Conservation (phyloP, 768 basidiomycete species). For the Peribolospora baueri region DNA sequence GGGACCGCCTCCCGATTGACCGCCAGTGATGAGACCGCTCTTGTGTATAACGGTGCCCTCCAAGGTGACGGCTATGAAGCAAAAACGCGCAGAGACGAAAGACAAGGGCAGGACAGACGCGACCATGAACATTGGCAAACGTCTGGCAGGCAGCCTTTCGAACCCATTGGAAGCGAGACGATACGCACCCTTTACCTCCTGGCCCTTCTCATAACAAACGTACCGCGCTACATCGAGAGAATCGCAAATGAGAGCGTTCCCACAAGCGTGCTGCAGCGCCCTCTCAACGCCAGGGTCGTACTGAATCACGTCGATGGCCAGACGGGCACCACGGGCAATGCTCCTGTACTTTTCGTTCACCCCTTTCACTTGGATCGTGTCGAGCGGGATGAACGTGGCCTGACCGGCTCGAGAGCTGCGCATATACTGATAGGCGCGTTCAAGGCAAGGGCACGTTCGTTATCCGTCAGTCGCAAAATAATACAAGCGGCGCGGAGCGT, state of each 20-base stretch:
- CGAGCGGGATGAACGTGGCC: conserved; percentile 95
- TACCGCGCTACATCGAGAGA: conserved; percentile 75
- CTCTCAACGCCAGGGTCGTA: conserved; percentile 64
- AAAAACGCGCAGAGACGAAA: background rate
- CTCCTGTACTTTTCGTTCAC: conserved; percentile 83
- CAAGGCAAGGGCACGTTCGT: background rate
- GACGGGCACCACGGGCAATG: conserved; percentile 61
- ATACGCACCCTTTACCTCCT: conserved; percentile 75
- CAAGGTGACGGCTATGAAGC: conserved; percentile 55
- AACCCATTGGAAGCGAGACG: background rate
- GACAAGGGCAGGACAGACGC: background rate
- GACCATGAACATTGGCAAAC: background rate
- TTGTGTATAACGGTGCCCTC: conserved; percentile 95
- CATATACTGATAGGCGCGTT: conserved; percentile 41
- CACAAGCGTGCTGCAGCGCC: conserved; percentile 90
- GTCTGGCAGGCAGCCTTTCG: background rate
- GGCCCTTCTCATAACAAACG: conserved; percentile 78
- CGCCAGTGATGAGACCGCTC: conserved; percentile 91
- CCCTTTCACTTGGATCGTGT: conserved; percentile 82
- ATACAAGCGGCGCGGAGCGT: background rate
- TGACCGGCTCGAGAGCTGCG: conserved; percentile 82
- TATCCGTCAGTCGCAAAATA: background rate
- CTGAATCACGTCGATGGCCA: conserved; percentile 67
- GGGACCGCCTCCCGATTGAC: conserved; percentile 25
- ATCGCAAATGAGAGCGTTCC: conserved; percentile 84